Evolutionary conservation across 2,329 filamentous ascomycete genomes (phyloP).

Genomic region (Colletotrichum ledebouriae): DNA sequence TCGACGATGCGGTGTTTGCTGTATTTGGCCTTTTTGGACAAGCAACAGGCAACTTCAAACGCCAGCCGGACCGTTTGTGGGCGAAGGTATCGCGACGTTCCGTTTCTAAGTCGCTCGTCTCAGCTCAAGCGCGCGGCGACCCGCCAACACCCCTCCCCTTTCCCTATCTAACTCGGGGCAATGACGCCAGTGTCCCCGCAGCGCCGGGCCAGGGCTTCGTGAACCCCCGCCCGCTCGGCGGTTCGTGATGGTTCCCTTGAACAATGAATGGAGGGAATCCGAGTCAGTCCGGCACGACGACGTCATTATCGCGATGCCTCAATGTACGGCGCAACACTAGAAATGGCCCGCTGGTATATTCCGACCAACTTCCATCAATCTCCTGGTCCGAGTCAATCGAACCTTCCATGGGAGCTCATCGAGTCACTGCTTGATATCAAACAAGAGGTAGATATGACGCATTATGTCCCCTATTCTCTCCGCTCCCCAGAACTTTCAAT

Average conservation of each 20-base stretch:
- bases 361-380: conserved; percentile 7
- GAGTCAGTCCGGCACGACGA: conserved; percentile 28
- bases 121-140: conserved; percentile 16
- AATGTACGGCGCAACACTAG: conserved; percentile 17
- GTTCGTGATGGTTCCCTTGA: conserved; percentile 40
- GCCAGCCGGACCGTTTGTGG: conserved; percentile 24
- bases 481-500: conserved; percentile 3
- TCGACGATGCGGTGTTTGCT: conserved; percentile 12
- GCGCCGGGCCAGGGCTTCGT: conserved; percentile 30
- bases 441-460: conserved; percentile 23
- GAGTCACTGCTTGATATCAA: conserved; percentile 35
- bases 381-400: conserved; percentile 13
- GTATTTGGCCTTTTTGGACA: not conserved
- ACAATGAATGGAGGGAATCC: conserved; percentile 6
- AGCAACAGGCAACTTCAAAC: not conserved
- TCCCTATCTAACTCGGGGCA: conserved; percentile 16
- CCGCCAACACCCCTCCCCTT: conserved; percentile 23
- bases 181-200: conserved; percentile 41
- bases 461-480: conserved; percentile 10
- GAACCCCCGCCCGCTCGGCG: conserved; percentile 27
- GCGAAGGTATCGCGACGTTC: conserved; percentile 25
- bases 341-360: conserved; percentile 25
- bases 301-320: conserved; percentile 35
- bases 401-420: not conserved
- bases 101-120: conserved; percentile 33